Base-by-base conservation (phyloP, 2,329 filamentous ascomycete genomes). In the Raffaelea arxii region DNA sequence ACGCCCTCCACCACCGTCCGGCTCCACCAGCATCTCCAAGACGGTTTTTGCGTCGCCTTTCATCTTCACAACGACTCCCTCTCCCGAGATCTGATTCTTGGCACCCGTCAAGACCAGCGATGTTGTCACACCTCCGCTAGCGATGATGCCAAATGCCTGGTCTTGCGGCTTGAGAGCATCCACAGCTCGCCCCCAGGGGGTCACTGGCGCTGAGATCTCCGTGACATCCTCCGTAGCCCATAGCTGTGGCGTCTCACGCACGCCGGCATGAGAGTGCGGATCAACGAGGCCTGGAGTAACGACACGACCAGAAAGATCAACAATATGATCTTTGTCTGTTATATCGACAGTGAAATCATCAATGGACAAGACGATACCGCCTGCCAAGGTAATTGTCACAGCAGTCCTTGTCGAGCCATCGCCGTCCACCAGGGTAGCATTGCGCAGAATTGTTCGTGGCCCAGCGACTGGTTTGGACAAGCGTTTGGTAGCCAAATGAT, bases 81-180 rank as follows among this genome's bases (percentile, higher is more conserved):
- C 67, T 9, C 68, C 68, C n/a, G 65, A 66, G 53, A 71, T 68
- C 46, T 68, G 63, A 49, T 70, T 71, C 27, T 61, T 63, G 3
- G 63, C 64, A 5, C 68, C 68, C 1, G 68, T 66, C 21, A 71
- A 55, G 30, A 71, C 58, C n/a, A 72, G 59, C n/a, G 66, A 68
- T 3, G 65, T 63, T 2, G 67, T 71, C 19, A 70, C 59, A 22
- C 68, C 69, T 9, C 69, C 69, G 5, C 66, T 68, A 9, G 64
- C 61, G 48, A 71, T 64, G 19, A 66, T 54, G 6, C 43, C 53
- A 3, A 62, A 63, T 11, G 59, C 65, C 19, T 50, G 48, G 49
- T 71, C 68, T 46, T 68, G 65, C 1, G 64, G 57, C 55, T 70
- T 70, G 27, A 71, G 57, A 11, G 58, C 61, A 51, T 71, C 66